Evolutionary conservation across 768 basidiomycete species (phyloP).

Genomic region (Mycena chlorophos): DNA sequence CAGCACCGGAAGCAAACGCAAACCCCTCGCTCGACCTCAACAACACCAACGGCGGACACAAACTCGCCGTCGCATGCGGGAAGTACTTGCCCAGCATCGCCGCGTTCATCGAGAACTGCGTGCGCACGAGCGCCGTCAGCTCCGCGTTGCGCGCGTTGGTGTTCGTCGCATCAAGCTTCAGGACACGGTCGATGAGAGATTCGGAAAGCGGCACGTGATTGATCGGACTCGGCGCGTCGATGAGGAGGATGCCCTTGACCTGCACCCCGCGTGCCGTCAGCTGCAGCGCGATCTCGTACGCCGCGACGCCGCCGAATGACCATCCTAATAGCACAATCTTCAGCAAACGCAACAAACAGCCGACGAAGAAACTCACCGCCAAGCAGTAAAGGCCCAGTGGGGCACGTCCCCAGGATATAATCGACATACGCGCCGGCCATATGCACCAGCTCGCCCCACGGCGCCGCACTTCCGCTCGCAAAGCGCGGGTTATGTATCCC

Average conservation of each 20-base stretch:
- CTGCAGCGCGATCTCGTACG: slow-evolving; percentile 61
- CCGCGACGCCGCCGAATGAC: slow-evolving; percentile 77
- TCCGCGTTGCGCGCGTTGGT: slow-evolving; percentile 28
- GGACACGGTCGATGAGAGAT: slow-evolving; percentile 47
- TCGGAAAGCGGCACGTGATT: slow-evolving; percentile 54
- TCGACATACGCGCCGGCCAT: slow-evolving; percentile 58
- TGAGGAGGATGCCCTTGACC: slow-evolving; percentile 60
- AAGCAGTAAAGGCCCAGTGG: slow-evolving; percentile 45
- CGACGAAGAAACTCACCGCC: slow-evolving; percentile 51
- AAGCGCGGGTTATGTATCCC: slow-evolving; percentile 61
- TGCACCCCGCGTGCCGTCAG: slow-evolving; percentile 43
- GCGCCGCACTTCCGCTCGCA: slow-evolving; percentile 33
- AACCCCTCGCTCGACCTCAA: slow-evolving; percentile 56
- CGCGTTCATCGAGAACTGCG: slow-evolving; percentile 53
- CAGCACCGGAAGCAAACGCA: slow-evolving; percentile 13
- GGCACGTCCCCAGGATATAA: slow-evolving; percentile 36
- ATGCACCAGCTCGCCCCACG: slow-evolving; percentile 49
- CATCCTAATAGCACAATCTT: slow-evolving; percentile 48
- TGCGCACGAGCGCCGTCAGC: slow-evolving; percentile 38
- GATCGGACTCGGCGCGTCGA: slow-evolving; percentile 65
- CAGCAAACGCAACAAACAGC: background rate
- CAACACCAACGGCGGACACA: slow-evolving; percentile 43
- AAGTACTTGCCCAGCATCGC: slow-evolving; percentile 48
- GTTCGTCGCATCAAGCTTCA: slow-evolving; percentile 36
- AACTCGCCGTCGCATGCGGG: slow-evolving; percentile 29